Base-by-base conservation (phyloP, 2,329 filamentous ascomycete species). In the Chaetomiaceae sp. region DNA sequence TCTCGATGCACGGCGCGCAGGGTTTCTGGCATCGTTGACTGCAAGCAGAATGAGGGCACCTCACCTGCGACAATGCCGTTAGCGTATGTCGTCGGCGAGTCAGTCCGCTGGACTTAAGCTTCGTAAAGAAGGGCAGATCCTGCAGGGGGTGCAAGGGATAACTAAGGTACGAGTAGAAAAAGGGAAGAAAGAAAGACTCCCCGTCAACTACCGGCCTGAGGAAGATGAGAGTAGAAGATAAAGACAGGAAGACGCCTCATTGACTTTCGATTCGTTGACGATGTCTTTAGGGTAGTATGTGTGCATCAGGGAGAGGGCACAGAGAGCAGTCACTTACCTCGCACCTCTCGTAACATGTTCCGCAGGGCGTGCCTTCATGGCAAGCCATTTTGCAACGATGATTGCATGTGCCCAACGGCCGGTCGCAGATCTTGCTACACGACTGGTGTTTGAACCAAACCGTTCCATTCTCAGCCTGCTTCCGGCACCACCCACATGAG, bases 381-480 rank as follows among this genome's bases (percentile, higher is more conserved):
- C 83, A 87, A 0, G 32, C 8, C 4, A 55, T 45, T 0, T 20
- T 27, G 57, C 83, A 86, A 2, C 50, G 58, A 52, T 87, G 83
- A 9, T 62, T 65, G 57, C 83, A 87, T 0, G 73, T 74, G 0
- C 62, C 68, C 52, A 72, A 78, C 0, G 60, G 57, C 2, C 78
- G 67, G 5, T 68, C 69, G 57, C 81, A 86, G 1, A 35, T 49
- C 35, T 71, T 66, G 0, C 48, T 52, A 56, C 80, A 84, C 4
- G 54, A 41, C 2, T 64, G 68, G 52, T 85, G 79, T 15, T 69
- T 57, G 1, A 51, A 36, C 1, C 18, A 32, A n/a, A 68, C 47
- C 0, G 56, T 38, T 2, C 61, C 65, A 0, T 60, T 59, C 10
- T 63, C 53, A 7, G 62, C 52, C 19, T 62, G 64, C 2, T 41